Base-by-base conservation (phyloP, 1,139 yeast genomes). In the Kodamaea fungicola region DNA sequence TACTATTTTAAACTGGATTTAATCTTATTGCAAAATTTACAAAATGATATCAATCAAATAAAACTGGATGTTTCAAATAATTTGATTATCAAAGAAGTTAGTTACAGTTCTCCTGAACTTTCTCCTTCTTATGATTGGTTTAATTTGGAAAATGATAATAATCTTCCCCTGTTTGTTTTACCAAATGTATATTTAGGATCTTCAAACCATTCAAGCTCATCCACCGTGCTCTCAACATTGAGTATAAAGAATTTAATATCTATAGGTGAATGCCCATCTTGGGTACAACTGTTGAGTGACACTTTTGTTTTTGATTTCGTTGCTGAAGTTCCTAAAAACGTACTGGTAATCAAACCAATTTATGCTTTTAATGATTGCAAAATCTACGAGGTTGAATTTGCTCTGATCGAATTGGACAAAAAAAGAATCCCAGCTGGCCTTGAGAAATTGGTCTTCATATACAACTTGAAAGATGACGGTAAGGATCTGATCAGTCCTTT, bases 401-500 rank as follows among this genome's bases (percentile, higher is more conserved):
- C 43, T 6, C 22, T 37, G 22, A 44, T 30, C 34, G 25, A 25
- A 7, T 35, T 19, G 16, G 12, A 12, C 8, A 37, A 35, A 8
- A 42, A 45, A 37, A 13, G 32, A n/a, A 33, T 47, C 44, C 42
- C 64, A 53, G 16, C 30, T 12, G 28, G 51, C 16, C 42, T 67
- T 22, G 49, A 53, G 36, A 52, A 58, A 19, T 47, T 64, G 22
- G 49, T 66, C 3, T 67, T 53, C 42, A 62, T 68, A 23, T 56
- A 64, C 39, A 62, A 66, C 42, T 44, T 67, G 32, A 62, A 64
- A 35, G 74, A 67, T 44, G 74, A 68, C 43, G 74, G 74, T 1
- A 61, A 55, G 35, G 73, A 67, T 43, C 57, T 67, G 12, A 49
- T 68, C 9, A 44, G 52, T 12, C 61, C 61, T n/a, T 47, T 67